These are phyloP conservation scores for Aspergillus uvarum DNA, from an alignment of 2,329 filamentous ascomycete species.

Conservation along the genomic window DNA sequence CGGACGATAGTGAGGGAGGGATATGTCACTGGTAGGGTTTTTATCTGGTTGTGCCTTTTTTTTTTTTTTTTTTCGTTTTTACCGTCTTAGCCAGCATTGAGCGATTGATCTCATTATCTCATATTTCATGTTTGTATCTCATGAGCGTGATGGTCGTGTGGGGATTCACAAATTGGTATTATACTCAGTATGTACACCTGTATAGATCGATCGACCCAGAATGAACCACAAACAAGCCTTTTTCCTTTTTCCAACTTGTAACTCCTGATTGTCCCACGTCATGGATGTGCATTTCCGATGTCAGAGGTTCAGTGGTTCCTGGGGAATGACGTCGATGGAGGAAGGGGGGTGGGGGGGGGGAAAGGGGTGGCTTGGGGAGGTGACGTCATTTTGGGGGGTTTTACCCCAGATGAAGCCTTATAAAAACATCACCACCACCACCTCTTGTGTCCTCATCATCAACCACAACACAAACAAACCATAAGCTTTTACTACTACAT, in stretches of 20 bases:
- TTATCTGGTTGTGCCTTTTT: neutral
- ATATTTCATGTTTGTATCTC: too few species aligned
- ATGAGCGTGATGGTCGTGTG: too few species aligned
- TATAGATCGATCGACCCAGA: too few species aligned
- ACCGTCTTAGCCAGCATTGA: neutral
- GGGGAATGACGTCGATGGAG: neutral
- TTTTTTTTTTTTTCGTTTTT: neutral
- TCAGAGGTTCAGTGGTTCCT: neutral
- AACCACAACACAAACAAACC: neutral
- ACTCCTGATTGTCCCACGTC: neutral
- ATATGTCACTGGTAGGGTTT: conserved; percentile 53
- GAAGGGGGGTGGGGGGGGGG: too few species aligned
- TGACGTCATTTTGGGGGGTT: neutral
- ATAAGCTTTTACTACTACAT: neutral
- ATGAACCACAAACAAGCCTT: too few species aligned
- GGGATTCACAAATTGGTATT: too few species aligned
- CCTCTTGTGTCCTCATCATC: neutral
- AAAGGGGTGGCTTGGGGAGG: neutral
- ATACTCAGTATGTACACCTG: too few species aligned
- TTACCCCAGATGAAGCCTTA: neutral
- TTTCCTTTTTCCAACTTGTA: too few species aligned
- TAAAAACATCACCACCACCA: neutral
- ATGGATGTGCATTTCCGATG: neutral
- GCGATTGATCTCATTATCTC: too few species aligned
- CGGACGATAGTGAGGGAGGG: conserved; percentile 74